Evolutionary conservation across 2,329 filamentous ascomycete genomes (phyloP).

Genomic region (Nothophaeocryptopus gaeumannii): DNA sequence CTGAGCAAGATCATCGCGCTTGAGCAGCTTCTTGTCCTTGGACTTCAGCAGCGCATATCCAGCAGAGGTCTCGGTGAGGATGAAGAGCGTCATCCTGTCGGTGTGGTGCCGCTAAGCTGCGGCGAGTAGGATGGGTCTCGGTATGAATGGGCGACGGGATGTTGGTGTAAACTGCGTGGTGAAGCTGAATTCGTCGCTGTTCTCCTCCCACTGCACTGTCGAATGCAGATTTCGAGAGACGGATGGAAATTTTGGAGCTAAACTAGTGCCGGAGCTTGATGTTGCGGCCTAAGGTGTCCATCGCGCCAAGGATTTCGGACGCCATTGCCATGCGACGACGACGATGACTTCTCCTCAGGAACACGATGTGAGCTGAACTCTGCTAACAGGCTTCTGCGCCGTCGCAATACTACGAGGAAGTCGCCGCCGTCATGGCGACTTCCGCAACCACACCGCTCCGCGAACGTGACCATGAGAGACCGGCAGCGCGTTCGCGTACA

Average conservation of each 20-base stretch:
- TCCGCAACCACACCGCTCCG: slow-evolving; percentile 7
- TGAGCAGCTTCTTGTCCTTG: slow-evolving; percentile 96
- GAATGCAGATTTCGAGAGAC: no score
- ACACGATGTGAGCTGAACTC: no score
- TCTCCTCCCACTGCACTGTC: neutral
- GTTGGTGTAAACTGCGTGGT: neutral
- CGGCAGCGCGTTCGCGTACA: slow-evolving; percentile 21
- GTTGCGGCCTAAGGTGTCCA: no score
- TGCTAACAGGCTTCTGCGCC: no score
- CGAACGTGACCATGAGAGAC: slow-evolving; percentile 7
- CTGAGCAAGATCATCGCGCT: slow-evolving; percentile 73
- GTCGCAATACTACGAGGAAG: no score
- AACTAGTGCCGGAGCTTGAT: no score
- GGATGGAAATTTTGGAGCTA: no score
- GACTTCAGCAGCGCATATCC: slow-evolving; percentile 98
- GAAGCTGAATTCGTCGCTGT: neutral
- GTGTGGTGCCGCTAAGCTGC: slow-evolving; percentile 15
- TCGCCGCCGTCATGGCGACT: slow-evolving; percentile 17
- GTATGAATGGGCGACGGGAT: slow-evolving; percentile 8
- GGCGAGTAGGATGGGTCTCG: slow-evolving; percentile 8
- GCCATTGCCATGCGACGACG: no score
- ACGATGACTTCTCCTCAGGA: no score
- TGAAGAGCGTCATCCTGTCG: slow-evolving; percentile 59
- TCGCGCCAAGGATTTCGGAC: no score
- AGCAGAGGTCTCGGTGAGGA: slow-evolving; percentile 89